A percentile compares a stretch with the other conserved stretches of the same genome.
phyloP scores from a whole-genome alignment of 2,329 filamentous ascomycete genomes.

The Alternaria sp. region DNA sequence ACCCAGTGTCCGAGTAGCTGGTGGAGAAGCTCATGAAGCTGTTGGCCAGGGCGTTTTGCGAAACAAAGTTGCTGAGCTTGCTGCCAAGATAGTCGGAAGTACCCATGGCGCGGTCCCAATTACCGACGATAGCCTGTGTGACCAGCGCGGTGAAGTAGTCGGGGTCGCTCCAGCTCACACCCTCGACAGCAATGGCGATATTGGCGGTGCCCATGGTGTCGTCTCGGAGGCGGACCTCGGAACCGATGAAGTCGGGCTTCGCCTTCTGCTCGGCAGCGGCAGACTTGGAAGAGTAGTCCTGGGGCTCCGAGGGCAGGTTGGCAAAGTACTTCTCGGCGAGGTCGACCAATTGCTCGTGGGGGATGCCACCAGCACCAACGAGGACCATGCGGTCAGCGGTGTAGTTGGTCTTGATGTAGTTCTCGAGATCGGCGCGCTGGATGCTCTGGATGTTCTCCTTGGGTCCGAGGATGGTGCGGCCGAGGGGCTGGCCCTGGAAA shows the following conservation, averaged over 20 bases:
- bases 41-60: constrained; percentile 95
- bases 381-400: constrained; percentile 99
- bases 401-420: constrained; percentile 99
- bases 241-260: constrained; percentile 94
- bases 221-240: constrained; percentile 93
- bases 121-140: constrained; percentile 97
- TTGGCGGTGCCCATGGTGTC: constrained; percentile 96
- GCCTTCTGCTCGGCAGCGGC: constrained; percentile 78
- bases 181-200: constrained; percentile 98
- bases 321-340: constrained; percentile 97
- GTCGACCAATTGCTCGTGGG: constrained; percentile 92
- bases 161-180: constrained; percentile 98
- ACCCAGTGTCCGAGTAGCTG: constrained; percentile 99
- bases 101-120: constrained; percentile 99
- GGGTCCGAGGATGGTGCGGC: constrained; percentile 96
- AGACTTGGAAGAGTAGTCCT: constrained; percentile 75
- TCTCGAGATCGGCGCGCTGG: constrained; percentile 84
- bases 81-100: constrained; percentile 96
- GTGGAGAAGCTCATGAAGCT: constrained; percentile 99
- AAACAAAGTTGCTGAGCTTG: constrained; percentile 95
- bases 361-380: constrained; percentile 91
- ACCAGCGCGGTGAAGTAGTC: constrained; percentile 99
- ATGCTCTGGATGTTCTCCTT: constrained; percentile 99
- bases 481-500: constrained; percentile 94
- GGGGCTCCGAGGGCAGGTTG: constrained; percentile 76